phyloP scores from a whole-genome alignment of 2,329 filamentous ascomycete species.

The Aphanoascus verrucosus region DNA sequence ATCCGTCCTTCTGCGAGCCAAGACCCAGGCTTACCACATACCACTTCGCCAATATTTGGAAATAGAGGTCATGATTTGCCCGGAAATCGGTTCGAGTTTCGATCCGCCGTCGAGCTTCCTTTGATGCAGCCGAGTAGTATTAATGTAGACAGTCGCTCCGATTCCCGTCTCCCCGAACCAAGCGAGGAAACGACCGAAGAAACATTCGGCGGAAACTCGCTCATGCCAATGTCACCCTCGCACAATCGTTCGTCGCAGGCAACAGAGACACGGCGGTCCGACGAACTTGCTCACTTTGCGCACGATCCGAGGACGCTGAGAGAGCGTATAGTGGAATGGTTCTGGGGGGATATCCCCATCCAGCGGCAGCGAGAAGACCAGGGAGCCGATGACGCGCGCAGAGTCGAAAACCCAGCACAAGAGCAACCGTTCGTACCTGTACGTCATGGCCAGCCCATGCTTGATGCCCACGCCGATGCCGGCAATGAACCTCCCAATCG shows the following conservation, averaged over 20 bases:
- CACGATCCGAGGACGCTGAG: not conserved
- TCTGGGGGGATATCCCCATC: constrained; percentile 35
- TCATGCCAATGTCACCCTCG: not conserved
- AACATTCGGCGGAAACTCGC: not conserved
- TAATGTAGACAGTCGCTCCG: not conserved
- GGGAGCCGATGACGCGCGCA: constrained; percentile 40
- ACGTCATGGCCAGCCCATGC: constrained; percentile 30
- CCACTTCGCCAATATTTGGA: constrained; percentile 8
- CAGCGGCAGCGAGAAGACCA: constrained; percentile 28
- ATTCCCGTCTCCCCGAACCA: not conserved
- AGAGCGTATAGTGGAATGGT: constrained; percentile 30
- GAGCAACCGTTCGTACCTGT: constrained; percentile 53
- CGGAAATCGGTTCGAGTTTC: constrained; percentile 6
- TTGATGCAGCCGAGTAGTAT: not conserved
- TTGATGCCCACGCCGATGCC: constrained; percentile 25
- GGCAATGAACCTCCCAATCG: constrained; percentile 24
- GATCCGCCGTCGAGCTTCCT: constrained; percentile 3
- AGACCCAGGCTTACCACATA: not conserved
- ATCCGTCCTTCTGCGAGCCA: not conserved
- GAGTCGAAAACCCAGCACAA: constrained; percentile 48
- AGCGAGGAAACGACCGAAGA: not conserved
- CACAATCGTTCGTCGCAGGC: not conserved
- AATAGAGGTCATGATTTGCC: not conserved
- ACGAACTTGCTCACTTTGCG: not conserved
- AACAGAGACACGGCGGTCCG: not conserved